Evolutionary conservation across 164 flowering plant species (phyloP).

Genomic region (Buxus sempervirens): DNA sequence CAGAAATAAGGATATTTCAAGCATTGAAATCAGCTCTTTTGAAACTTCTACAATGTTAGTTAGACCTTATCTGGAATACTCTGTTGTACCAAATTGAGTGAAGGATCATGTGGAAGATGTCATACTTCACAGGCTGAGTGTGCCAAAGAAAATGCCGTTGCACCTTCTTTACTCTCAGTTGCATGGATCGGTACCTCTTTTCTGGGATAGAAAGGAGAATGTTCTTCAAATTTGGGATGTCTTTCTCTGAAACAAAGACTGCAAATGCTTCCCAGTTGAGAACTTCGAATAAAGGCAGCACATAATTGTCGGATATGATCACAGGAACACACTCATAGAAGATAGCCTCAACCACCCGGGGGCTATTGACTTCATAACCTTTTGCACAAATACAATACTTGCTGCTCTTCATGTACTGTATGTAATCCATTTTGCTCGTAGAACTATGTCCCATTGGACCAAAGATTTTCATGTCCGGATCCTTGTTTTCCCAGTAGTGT

Average conservation of each 20-base stretch:
- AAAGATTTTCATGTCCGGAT: slow-evolving; percentile 38
- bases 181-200: slow-evolving; percentile 31
- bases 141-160: slow-evolving; percentile 50
- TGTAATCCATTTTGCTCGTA: slow-evolving; percentile 30
- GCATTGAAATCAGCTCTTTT: too few species aligned
- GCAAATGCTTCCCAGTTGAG: slow-evolving; percentile 40
- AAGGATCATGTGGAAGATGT: slow-evolving; percentile 41
- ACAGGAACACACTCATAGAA: slow-evolving; percentile 45
- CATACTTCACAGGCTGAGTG: slow-evolving; percentile 32
- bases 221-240: slow-evolving; percentile 35
- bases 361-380: slow-evolving; percentile 43
- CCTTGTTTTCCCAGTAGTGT: slow-evolving; percentile 37
- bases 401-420: slow-evolving; percentile 45
- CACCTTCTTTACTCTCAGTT: slow-evolving; percentile 30
- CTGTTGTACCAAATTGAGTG: slow-evolving; percentile 44
- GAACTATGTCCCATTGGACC: slow-evolving; percentile 33
- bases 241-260: slow-evolving; percentile 36
- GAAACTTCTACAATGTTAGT: not conserved
- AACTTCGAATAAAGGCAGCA: slow-evolving; percentile 46
- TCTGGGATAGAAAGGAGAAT: slow-evolving; percentile 39
- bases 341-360: slow-evolving; percentile 44
- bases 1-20: too few species aligned
- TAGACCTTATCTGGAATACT: slow-evolving; percentile 17
- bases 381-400: slow-evolving; percentile 44
- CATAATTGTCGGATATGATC: slow-evolving; percentile 43